Evolutionary conservation across 176 grass and related monocot genomes (phyloP).

Genomic region (Puya raimondii): DNA sequence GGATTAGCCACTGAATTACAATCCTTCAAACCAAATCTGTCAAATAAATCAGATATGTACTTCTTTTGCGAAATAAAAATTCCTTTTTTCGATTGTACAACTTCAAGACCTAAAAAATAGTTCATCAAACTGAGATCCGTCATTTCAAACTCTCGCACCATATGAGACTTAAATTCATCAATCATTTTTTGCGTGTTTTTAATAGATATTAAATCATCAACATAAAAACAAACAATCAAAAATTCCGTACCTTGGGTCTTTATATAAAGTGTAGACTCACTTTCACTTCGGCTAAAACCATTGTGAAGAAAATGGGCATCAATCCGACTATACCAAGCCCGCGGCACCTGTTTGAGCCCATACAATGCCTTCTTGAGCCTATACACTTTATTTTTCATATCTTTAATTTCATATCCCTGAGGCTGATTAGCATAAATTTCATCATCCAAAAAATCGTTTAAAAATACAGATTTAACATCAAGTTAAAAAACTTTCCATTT

Average conservation of each 20-base stretch:
- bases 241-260: background rate
- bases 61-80: background rate
- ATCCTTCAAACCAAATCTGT: background rate
- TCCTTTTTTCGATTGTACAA: background rate
- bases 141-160: background rate
- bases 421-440: background rate
- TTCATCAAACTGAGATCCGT: background rate
- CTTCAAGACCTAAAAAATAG: background rate
- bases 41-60: background rate
- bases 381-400: background rate
- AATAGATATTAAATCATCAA: background rate
- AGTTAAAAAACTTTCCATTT: background rate
- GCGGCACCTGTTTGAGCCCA: background rate
- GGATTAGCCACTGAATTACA: background rate
- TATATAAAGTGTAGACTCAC: background rate
- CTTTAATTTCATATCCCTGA: background rate
- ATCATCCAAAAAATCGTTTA: background rate
- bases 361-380: background rate
- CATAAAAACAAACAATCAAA: background rate
- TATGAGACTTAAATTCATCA: background rate
- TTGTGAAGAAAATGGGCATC: too few relatives aligned
- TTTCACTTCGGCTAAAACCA: background rate
- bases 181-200: background rate
- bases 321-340: background rate
- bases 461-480: background rate